Evolutionary conservation across 148 eudicot genomes (phyloP), one percentile per base, ranked within the genome.

Genomic region (Oxyria digyna): DNA sequence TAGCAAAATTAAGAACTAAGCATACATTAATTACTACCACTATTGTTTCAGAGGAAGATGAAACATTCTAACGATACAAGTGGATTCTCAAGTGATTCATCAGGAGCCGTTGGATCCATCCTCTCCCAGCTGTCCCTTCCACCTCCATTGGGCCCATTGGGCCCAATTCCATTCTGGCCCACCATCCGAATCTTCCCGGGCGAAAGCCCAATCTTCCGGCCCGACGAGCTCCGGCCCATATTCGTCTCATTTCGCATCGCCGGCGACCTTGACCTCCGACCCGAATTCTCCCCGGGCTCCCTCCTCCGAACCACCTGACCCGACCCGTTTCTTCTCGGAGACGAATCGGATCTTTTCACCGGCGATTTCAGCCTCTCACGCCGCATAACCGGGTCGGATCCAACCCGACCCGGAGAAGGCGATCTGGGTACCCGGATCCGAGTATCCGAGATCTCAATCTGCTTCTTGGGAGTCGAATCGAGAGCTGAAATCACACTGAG

Each of bases 1-100:
- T 14, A 13, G 62, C 29, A 24, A 54, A 9, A 11, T 24, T 21
- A 54, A 8, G 62, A 54, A 54, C 24, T 54, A 54, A 54, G 15
- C 62, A 54, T 54, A 54, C 24, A 54, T 24, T 54, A 54, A 14
- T 23, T 54, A 24, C 62, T 54, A 54, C 14, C 31, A 23, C 62
- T 54, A 23, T 10, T 54, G 23, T 8, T 50, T 23, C 81, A 88
- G 0, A 88, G 85, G 73, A 88, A 88, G 43, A 88, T 88, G 68
- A 88, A 88, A 54, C 94, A 88, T 48, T 88, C 94, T 72, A 88
- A 72, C 45, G 94, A 85, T 69, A 88, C 94, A 71, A 85, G 88
- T 42, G 94, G 94, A 62, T 88, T 88, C 71, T 88, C 94, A 40
- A 88, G 81, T 6, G 85, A 88, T 69, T 88, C 94, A 33, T 57